Percentiles rank a stretch among this genome's conserved stretches.
Evolutionary conservation across 1,139 yeast genomes (phyloP).

Genomic region (Kodamaea fungicola): DNA sequence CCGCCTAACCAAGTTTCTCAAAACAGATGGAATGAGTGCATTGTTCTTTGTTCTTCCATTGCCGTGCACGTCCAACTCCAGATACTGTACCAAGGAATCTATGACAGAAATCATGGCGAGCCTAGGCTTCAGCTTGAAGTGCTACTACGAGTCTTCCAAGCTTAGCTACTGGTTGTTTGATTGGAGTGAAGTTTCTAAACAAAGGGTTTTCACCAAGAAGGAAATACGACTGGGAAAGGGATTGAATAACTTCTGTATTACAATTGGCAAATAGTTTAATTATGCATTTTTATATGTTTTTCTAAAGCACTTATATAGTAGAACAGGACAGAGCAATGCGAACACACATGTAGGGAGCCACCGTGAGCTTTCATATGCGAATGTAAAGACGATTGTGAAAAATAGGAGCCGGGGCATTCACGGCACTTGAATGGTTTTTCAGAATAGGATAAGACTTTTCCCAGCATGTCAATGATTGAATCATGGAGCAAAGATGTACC

Average conservation of each 20-base stretch:
- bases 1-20: slow-evolving; percentile 57
- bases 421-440: no score
- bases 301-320: no score
- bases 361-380: no score
- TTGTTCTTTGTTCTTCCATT: slow-evolving; percentile 81
- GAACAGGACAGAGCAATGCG: no score
- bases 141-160: slow-evolving; percentile 61
- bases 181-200: slow-evolving; percentile 33
- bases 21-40: slow-evolving; percentile 23
- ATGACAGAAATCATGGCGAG: slow-evolving; percentile 46
- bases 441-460: no score
- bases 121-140: slow-evolving; percentile 54
- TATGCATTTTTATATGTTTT: no score
- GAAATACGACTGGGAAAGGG: slow-evolving; percentile 51
- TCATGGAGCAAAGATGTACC: no score
- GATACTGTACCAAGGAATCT: slow-evolving; percentile 58
- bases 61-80: slow-evolving; percentile 79
- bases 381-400: no score
- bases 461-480: no score
- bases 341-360: no score
- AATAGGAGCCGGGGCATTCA: no score
- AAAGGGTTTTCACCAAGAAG: slow-evolving; percentile 30
- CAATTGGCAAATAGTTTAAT: slow-evolving; percentile 6
- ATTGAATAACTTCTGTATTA: slow-evolving; percentile 65
- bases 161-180: slow-evolving; percentile 74